Evolutionary conservation across 2,329 filamentous ascomycete species (phyloP).

Genomic region (Penicillium sp.): DNA sequence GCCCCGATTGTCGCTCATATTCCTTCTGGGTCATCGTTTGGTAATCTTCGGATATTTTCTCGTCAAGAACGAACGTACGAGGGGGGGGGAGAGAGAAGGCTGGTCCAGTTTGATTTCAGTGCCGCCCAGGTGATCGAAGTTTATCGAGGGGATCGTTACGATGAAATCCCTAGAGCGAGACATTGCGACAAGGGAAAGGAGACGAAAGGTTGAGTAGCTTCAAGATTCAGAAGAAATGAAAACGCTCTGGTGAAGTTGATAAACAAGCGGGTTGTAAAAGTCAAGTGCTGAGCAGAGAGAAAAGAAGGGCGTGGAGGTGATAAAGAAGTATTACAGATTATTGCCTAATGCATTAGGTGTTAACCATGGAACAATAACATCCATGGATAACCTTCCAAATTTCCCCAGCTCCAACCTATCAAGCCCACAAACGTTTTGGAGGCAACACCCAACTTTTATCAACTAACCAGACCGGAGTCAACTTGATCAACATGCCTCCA

Average conservation of each 20-base stretch:
- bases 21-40: not conserved
- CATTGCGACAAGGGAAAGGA: not conserved
- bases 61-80: not conserved
- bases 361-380: not conserved
- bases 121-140: not conserved
- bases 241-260: not conserved
- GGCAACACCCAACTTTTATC: too few species aligned
- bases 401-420: not conserved
- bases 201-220: not conserved
- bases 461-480: too few species aligned
- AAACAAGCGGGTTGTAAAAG: not conserved
- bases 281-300: not conserved
- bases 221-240: not conserved
- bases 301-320: not conserved
- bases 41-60: not conserved
- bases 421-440: not conserved
- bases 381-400: not conserved
- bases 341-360: not conserved
- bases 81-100: not conserved
- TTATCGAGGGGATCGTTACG: too few species aligned
- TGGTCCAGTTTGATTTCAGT: not conserved
- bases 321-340: not conserved
- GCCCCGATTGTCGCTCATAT: not conserved
- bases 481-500: too few species aligned
- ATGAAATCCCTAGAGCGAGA: too few species aligned